These are phyloP conservation scores for Lepiota venenata DNA, from an alignment of 768 basidiomycete genomes.

Conservation along the genomic window DNA sequence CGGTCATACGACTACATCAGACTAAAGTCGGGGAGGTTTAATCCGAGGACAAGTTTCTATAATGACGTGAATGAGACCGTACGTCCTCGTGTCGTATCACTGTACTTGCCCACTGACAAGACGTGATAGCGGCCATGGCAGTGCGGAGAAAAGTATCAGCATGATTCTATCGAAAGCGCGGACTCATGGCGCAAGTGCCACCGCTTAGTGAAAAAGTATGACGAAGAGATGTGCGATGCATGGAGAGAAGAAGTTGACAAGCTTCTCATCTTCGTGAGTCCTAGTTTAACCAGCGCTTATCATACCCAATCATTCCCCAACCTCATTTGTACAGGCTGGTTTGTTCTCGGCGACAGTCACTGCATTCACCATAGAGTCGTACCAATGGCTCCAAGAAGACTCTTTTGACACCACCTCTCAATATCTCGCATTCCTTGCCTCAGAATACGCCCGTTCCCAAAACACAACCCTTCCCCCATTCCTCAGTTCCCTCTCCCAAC, in stretches of 20 bases:
- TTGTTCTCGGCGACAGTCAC: conserved; percentile 37
- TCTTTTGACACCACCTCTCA: conserved; percentile 21
- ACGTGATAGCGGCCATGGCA: conserved; percentile 16
- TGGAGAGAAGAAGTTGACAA: conserved; percentile 30
- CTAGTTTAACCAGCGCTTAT: not conserved
- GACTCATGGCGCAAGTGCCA: conserved; percentile 25
- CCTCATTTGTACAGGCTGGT: conserved; percentile 27
- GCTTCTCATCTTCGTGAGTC: conserved; percentile 28
- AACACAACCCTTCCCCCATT: not conserved
- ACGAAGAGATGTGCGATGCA: conserved; percentile 26
- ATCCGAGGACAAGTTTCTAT: not conserved
- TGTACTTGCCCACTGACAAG: not conserved
- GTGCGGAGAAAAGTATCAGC: conserved; percentile 16
- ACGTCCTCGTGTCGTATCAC: not conserved
- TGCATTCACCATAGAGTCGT: conserved; percentile 34
- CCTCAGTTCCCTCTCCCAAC: not conserved
- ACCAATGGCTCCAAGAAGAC: conserved; percentile 28
- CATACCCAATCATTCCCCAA: no score
- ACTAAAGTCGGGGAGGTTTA: not conserved
- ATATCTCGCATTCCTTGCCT: conserved; percentile 18
- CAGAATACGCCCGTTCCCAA: conserved; percentile 6
- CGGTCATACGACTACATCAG: not conserved
- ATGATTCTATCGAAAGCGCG: conserved; percentile 17
- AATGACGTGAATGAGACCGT: not conserved
- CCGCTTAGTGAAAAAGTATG: conserved; percentile 19